Base-by-base conservation (phyloP, 805 yeast species). In the Metschnikowia matae region DNA sequence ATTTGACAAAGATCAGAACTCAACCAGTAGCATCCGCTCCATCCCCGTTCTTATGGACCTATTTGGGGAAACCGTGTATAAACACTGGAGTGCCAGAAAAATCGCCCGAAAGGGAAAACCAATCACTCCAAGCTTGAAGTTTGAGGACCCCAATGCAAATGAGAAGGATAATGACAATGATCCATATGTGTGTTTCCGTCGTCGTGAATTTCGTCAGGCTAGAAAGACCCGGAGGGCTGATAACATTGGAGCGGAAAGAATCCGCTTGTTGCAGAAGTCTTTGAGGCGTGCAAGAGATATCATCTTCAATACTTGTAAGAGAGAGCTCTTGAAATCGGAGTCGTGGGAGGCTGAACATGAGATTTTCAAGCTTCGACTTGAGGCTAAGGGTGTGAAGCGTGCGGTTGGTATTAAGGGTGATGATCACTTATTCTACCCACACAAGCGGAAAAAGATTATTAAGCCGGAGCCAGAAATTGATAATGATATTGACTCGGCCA, bases 221-320 rank as follows among this genome's bases (percentile, higher is more conserved):
- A 85, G 99, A 67, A 94, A 94, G 67, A 94, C 99, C 0, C 82
- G 99, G 67, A 82, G 98, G 56, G 88, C 97, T 0, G 99, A 94
- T 70, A 80, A 87, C 33, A 87, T 89, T 59, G 89, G 94, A 58
- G 85, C 90, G 13, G 97, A 91, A 66, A 81, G 91, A 56, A 74
- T 94, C 45, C 78, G 94, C 20, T 65, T 80, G 50, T 72, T 94
- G 32, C 88, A 86, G 54, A 78, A 78, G 53, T 96, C 94, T 53
- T 75, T 94, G 70, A 85, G 81, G 54, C 78, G 83, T 45, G 95
- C 96, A 1, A 78, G 84, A 55, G 83, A 80, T 46, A 71, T 94
- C 41, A 75, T 89, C 18, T 71, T 83, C 35, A 66, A 82, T 59
- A 87, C 89, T 39, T 84, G 91, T 31, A 81, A 83, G 60, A 80